These are phyloP conservation scores for Stephania japonica DNA, from an alignment of 164 flowering plant genomes.

Conservation along the genomic window DNA sequence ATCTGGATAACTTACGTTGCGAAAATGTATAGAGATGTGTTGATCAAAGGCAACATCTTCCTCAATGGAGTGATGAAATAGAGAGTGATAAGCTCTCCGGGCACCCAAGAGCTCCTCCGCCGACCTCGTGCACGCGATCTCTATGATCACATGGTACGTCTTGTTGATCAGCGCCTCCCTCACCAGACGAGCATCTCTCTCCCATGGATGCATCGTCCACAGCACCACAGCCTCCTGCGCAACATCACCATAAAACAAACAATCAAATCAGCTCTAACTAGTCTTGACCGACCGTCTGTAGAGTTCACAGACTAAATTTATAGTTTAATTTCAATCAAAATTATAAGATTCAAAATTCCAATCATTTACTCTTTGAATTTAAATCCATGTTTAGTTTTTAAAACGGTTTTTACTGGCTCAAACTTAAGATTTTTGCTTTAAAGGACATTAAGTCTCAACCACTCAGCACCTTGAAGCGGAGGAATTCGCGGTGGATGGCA, in stretches of 20 bases:
- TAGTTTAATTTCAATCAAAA: too few relatives aligned
- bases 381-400: too few relatives aligned
- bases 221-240: conserved; percentile 62
- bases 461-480: conserved; percentile 53
- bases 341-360: too few relatives aligned
- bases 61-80: conserved; percentile 68
- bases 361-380: too few relatives aligned
- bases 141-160: conserved; percentile 40
- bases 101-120: conserved; percentile 73
- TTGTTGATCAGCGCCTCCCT: conserved; percentile 43
- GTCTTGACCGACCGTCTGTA: too few relatives aligned
- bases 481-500: conserved; percentile 51
- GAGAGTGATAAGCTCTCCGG: conserved; percentile 77
- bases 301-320: too few relatives aligned
- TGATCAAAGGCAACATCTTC: conserved; percentile 63
- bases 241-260: neutral
- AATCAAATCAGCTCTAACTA: too few relatives aligned
- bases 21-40: conserved; percentile 25
- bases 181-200: conserved; percentile 73
- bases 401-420: too few relatives aligned
- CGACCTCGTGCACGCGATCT: conserved; percentile 72
- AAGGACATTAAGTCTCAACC: too few relatives aligned
- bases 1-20: conserved; percentile 35
- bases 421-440: too few relatives aligned
- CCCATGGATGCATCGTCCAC: conserved; percentile 85